Evolutionary conservation across 345 rosid species (phyloP).

Genomic region (Carallia brachiata): DNA sequence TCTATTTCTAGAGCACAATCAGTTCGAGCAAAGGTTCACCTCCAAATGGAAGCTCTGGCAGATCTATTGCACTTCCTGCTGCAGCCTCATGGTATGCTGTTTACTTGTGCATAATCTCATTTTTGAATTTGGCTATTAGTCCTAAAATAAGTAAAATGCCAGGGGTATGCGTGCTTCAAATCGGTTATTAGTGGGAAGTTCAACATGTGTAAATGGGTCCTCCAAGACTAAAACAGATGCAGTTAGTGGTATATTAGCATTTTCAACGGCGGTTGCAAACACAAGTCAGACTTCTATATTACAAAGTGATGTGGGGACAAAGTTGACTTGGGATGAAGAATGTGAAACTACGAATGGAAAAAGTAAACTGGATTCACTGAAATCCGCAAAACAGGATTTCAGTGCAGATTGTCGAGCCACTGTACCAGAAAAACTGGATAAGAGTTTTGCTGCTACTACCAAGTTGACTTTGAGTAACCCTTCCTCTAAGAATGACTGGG

Average conservation of each 20-base stretch:
- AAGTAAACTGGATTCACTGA: slow-evolving; percentile 18
- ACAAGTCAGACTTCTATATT: slow-evolving; percentile 31
- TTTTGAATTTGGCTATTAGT: slow-evolving; percentile 15
- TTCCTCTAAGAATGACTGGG: slow-evolving; percentile 17
- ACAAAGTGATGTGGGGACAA: slow-evolving; percentile 22
- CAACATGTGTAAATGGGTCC: slow-evolving; percentile 51
- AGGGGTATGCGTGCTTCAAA: slow-evolving; percentile 65
- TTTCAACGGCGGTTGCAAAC: slow-evolving; percentile 45
- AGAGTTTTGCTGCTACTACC: slow-evolving; percentile 11
- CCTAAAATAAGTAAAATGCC: slow-evolving; percentile 6
- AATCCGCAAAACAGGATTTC: slow-evolving; percentile 13
- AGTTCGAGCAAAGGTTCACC: slow-evolving; percentile 47
- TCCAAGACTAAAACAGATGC: slow-evolving; percentile 47
- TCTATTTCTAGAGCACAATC: slow-evolving; percentile 40
- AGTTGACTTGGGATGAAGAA: slow-evolving; percentile 23
- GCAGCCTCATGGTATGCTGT: slow-evolving; percentile 78
- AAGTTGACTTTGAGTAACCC: slow-evolving; percentile 3
- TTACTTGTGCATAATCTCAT: not conserved
- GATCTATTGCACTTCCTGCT: slow-evolving; percentile 70
- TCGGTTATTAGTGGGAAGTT: slow-evolving; percentile 37
- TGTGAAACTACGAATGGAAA: slow-evolving; percentile 17
- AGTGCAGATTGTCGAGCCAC: slow-evolving; percentile 7
- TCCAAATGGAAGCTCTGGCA: slow-evolving; percentile 59
- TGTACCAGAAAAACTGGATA: slow-evolving; percentile 18
- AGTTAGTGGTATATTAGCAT: slow-evolving; percentile 26